Evolutionary conservation across 75 land plant species (phyloP), one percentile per base, ranked within the genome.

Genomic region (Pseudotsuga menziesii): DNA sequence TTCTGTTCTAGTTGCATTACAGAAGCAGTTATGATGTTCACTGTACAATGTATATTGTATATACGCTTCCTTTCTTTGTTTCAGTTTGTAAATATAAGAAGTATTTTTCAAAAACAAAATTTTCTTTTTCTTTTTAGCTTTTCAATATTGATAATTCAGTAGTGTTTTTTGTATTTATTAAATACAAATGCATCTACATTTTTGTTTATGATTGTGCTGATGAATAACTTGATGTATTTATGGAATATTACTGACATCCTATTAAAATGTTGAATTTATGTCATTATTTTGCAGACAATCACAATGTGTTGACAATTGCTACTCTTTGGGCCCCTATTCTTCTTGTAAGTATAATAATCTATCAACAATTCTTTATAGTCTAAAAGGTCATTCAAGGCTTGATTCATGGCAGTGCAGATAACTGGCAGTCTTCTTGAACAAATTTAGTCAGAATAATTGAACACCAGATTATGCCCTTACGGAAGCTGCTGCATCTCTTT

Each of bases 301-400:
- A 85, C 66, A 94, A 97, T 88, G 84, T 82, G 5, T 72, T 92
- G 83, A 88, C 98, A 26, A 19, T 97, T 54, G 81, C 64, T 54
- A 84, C 89, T 57, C 82, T 97, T 19, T 97, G 99, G 99, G 93
- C 93, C 56, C 95, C 99, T 75, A 91, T 97, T 52, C 44, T 94
- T 19, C 85, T 91, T 77, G 99, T 97, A 78, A 89, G 88, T 84
- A 55, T 76, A 66, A 54, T n/a, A 69, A 8, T 44, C 12, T n/a
- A 15, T 54, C 56, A 12, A 15, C 13, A 39, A 25, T 61, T 54
- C 32, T 76, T 20, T 25, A 22, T 3, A 4, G 27, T 75, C 16
- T n/a, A 11, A 44, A 4, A 36, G 25, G 62, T 73, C 72, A 17
- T 58, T 67, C 48, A 48, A 69, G n/a, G 14, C 9, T 8, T 9